phyloP scores from a whole-genome alignment of 768 basidiomycete genomes.

The Multifurca ochricompacta region DNA sequence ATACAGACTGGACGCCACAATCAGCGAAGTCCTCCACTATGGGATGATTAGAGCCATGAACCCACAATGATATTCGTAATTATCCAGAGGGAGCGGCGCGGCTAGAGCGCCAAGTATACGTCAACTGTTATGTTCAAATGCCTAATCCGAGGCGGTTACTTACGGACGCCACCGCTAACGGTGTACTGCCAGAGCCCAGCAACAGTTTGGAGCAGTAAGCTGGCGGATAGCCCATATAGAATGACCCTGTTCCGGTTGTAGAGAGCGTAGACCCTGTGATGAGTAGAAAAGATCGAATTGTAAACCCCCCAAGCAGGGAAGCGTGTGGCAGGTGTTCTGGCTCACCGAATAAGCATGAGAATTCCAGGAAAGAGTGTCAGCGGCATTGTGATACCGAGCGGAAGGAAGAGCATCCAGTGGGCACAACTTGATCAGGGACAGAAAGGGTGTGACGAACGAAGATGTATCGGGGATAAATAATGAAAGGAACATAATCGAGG shows the following conservation, averaged over 20 bases:
- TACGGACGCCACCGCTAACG: conserved; percentile 8
- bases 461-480: neutral
- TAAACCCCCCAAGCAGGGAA: neutral
- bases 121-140: neutral
- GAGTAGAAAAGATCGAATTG: neutral
- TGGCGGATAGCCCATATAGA: conserved; percentile 8
- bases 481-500: neutral
- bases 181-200: conserved; percentile 20
- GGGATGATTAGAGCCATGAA: neutral
- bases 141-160: neutral
- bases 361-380: conserved; percentile 16
- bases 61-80: conserved; percentile 20
- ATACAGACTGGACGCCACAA: conserved; percentile 14
- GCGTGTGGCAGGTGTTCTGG: neutral
- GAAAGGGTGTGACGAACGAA: neutral
- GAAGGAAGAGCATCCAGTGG: conserved; percentile 19
- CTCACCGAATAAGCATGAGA: conserved; percentile 19
- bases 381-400: conserved; percentile 18
- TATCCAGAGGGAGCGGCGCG: conserved; percentile 17
- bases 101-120: neutral
- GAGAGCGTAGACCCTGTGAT: conserved; percentile 18
- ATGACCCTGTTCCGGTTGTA: conserved; percentile 18
- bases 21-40: neutral
- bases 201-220: conserved; percentile 8
- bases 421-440: conserved; percentile 1